Base-by-base conservation (phyloP, 805 yeast genomes). In the Yarrowia phangngaensis region DNA sequence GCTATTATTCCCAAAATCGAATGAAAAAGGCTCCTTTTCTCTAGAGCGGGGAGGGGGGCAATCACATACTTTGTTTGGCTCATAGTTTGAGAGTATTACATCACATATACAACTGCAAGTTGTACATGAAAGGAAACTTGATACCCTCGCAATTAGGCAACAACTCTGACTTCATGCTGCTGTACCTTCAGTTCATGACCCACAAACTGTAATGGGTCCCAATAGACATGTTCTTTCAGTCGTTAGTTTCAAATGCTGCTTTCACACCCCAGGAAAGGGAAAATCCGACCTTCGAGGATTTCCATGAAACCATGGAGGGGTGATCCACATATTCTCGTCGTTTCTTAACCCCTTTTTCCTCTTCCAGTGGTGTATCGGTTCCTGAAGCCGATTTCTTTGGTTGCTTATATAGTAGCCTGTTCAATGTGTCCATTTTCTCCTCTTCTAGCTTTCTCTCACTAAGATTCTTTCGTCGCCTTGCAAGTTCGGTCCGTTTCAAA, bases 341-440 rank as follows among this genome's bases (percentile, higher is more conserved):
- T 14, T 29, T 41, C 28, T 30, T 29, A 13, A 12, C 58, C 2
- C 27, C 35, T 15, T 38, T 49, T 19, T 55, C 56, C 12, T 55
- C 60, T 8, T 45, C 46, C 13, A 30, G 52, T 8, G 55, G 31
- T 1, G 46, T 52, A 3, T 48, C 55, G 3, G 47, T 55, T 13
- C 49, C 58, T 14, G 52, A 54, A 26, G 46, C 27, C 1, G 54
- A 54, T 20, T 59, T 58, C 13, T 53, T 51, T 11, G 56, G 33
- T 28, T 60, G 74, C 64, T 89, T 79, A 65, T 85, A 82, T 55
- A 90, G 70, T 55, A 90, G 69, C 63, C 85, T 86, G 63, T 90
- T 90, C 55, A 90, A 72, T 0, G 97, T 89, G 55, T 90, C 97
- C 60, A 81, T 77, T 62, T 92, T 92, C 64, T 92, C 97, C 63